Conservation (phyloP, 768 basidiomycete genomes). For the Hygrocybe coccinea region DNA sequence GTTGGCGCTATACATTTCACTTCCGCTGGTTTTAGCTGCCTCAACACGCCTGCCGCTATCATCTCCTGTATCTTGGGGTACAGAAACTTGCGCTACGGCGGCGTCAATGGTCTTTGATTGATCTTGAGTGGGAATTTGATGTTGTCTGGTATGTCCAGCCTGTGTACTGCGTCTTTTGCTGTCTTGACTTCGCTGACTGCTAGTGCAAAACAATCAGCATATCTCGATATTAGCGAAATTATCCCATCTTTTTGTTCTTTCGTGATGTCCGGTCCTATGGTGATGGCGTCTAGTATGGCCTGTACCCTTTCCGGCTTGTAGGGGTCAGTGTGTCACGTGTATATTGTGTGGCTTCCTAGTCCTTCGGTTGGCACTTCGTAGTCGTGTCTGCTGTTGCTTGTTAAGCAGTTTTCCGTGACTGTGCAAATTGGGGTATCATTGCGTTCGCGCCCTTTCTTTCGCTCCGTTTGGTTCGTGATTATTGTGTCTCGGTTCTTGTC, state of each 20-base stretch:
- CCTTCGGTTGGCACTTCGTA: too few species aligned
- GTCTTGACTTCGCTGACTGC: too few species aligned
- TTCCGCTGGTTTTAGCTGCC: slow-evolving; percentile 24
- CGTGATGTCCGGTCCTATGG: slow-evolving; percentile 32
- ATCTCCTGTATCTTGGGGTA: too few species aligned
- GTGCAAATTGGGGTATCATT: not conserved
- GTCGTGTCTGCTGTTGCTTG: too few species aligned
- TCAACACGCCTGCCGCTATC: too few species aligned
- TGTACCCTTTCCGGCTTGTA: too few species aligned
- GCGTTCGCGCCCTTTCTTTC: slow-evolving; percentile 21
- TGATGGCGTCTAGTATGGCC: slow-evolving; percentile 27
- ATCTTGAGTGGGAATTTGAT: slow-evolving; percentile 29
- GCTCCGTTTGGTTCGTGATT: slow-evolving; percentile 16
- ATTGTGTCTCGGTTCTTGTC: slow-evolving; percentile 17
- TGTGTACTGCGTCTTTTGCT: slow-evolving; percentile 25
- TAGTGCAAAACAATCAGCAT: too few species aligned
- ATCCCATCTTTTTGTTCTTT: slow-evolving; percentile 11
- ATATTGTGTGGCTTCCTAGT: too few species aligned
- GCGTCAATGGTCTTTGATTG: slow-evolving; percentile 29
- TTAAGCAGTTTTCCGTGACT: slow-evolving; percentile 29
- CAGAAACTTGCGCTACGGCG: too few species aligned
- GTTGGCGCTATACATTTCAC: slow-evolving; percentile 35
- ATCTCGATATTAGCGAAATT: too few species aligned
- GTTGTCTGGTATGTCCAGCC: slow-evolving; percentile 28
- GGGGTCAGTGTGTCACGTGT: too few species aligned